Evolutionary conservation across 2,329 filamentous ascomycete genomes (phyloP).

Genomic region (Colletotrichum kahawae): DNA sequence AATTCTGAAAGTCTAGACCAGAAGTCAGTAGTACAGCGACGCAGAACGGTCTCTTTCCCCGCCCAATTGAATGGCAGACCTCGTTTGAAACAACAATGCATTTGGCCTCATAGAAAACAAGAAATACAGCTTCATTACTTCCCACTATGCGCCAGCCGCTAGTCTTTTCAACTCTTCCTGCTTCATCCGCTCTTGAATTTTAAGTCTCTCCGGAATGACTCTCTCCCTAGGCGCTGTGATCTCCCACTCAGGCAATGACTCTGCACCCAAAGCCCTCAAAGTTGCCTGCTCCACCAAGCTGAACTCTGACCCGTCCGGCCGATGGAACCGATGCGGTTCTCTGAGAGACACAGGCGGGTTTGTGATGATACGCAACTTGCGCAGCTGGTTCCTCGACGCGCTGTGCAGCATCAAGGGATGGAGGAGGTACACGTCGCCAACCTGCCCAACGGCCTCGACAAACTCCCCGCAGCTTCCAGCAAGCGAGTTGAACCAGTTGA

Average conservation of each 20-base stretch:
- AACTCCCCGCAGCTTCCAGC: constrained; percentile 48
- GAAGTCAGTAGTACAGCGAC: no score
- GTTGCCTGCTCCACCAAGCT: constrained; percentile 63
- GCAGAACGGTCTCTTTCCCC: no score
- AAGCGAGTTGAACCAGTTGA: constrained; percentile 50
- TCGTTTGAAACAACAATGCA: no score
- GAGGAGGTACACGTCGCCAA: constrained; percentile 63
- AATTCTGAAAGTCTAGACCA: no score
- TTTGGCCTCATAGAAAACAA: no score
- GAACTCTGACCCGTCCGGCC: constrained; percentile 47
- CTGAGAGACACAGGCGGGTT: constrained; percentile 48
- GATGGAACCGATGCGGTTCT: constrained; percentile 57
- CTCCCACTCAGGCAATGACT: constrained; percentile 56
- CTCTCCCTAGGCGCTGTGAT: constrained; percentile 53
- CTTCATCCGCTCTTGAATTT: constrained; percentile 31
- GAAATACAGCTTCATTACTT: no score
- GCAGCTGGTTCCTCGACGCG: constrained; percentile 40
- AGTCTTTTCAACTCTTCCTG: constrained; percentile 35
- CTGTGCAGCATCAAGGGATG: constrained; percentile 67
- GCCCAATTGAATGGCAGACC: no score
- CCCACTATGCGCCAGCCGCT: no score
- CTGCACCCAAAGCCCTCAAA: constrained; percentile 50
- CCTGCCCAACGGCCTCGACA: constrained; percentile 57
- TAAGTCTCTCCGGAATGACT: constrained; percentile 46
- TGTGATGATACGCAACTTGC: constrained; percentile 30